phyloP scores from a whole-genome alignment of 139 green algal genomes.

The Tetradesmus lagerheimii region DNA sequence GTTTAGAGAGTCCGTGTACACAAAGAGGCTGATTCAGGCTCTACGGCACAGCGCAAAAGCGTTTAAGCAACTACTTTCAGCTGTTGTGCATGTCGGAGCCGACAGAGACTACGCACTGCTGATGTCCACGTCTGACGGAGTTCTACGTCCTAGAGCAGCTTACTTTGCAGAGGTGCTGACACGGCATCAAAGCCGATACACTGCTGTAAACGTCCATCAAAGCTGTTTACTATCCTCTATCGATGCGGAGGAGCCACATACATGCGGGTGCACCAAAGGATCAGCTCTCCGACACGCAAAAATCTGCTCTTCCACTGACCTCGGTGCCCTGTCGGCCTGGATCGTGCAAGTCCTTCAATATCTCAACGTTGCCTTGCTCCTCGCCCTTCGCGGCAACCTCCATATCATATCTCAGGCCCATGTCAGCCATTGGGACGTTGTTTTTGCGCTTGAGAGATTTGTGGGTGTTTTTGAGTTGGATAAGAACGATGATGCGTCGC shows the following conservation, averaged over 20 bases:
- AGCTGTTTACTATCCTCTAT: neutral
- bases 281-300: neutral
- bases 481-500: neutral
- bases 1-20: neutral
- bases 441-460: neutral
- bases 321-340: constrained; percentile 21
- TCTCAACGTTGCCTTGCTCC: constrained; percentile 7
- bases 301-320: neutral
- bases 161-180: neutral
- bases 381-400: constrained; percentile 11
- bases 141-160: neutral
- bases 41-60: neutral
- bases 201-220: neutral
- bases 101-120: neutral
- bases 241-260: neutral
- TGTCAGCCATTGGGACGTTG: neutral
- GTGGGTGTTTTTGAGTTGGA: neutral
- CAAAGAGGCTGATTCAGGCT: neutral
- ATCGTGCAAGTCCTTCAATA: constrained; percentile 22
- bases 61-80: neutral
- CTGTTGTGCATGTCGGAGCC: neutral
- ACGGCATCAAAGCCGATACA: too few relatives aligned
- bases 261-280: neutral
- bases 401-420: neutral
- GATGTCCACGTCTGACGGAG: neutral